A percentile compares a stretch with the other conserved stretches of the same genome.
Evolutionary conservation across 805 yeast genomes (phyloP).

Genomic region (Saturnispora halmiae): DNA sequence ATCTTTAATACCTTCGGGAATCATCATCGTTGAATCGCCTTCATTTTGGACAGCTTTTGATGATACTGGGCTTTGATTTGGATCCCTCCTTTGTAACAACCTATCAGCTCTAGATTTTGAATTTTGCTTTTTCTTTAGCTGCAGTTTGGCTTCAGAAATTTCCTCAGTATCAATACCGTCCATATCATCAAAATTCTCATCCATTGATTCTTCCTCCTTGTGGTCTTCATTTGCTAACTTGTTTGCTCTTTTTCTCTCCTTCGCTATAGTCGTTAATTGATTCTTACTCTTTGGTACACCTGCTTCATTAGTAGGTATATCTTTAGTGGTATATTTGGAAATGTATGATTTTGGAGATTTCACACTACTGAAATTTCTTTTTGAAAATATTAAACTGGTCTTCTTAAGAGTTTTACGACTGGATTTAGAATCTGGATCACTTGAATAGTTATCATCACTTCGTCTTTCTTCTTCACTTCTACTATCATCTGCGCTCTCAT

Average conservation of each 20-base stretch:
- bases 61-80: not conserved
- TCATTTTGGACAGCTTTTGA: not conserved
- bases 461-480: too few relatives aligned
- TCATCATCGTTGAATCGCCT: constrained; percentile 1
- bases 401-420: not conserved
- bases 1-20: constrained; percentile 7
- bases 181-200: too few relatives aligned
- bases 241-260: too few relatives aligned
- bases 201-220: too few relatives aligned
- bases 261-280: too few relatives aligned
- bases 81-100: constrained; percentile 4
- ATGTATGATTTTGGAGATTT: not conserved
- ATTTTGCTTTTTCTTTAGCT: not conserved
- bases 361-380: not conserved
- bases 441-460: not conserved
- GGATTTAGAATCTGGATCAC: not conserved
- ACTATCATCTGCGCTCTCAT: not conserved
- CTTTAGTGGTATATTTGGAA: not conserved
- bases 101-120: constrained; percentile 4
- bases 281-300: too few relatives aligned
- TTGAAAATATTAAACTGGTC: not conserved
- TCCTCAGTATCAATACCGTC: too few relatives aligned
- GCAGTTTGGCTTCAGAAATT: too few relatives aligned
- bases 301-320: too few relatives aligned
- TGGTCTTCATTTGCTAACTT: too few relatives aligned